These are phyloP conservation scores for Orbilia ellipsospora DNA, from an alignment of 2,329 filamentous ascomycete genomes.

Conservation along the genomic window DNA sequence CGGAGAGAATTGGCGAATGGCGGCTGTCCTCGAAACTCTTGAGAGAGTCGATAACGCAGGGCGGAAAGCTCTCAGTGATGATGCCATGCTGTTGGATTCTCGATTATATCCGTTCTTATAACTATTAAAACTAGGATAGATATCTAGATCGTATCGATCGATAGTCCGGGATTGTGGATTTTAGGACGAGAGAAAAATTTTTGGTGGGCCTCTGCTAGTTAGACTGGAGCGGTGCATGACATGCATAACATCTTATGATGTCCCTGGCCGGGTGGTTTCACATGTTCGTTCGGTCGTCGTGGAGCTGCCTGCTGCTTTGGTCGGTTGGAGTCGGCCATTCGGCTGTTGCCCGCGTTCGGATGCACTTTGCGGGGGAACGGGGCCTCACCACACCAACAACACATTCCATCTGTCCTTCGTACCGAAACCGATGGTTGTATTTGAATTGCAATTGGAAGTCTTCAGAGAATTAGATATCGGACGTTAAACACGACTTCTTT, in stretches of 20 bases:
- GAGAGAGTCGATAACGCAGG: constrained; percentile 48
- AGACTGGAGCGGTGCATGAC: too few species aligned
- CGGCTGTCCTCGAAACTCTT: constrained; percentile 41
- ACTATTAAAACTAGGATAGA: too few species aligned
- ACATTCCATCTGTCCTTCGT: background rate
- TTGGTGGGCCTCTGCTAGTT: too few species aligned
- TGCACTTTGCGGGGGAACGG: constrained; percentile 28
- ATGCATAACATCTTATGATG: constrained; percentile 15
- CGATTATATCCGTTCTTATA: background rate
- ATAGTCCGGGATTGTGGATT: background rate
- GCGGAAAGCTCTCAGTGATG: constrained; percentile 47
- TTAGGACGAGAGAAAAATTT: constrained; percentile 16
- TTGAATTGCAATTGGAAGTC: too few species aligned
- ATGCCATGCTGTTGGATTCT: constrained; percentile 18
- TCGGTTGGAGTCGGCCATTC: constrained; percentile 47
- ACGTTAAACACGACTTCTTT: too few species aligned
- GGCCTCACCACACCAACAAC: constrained; percentile 1
- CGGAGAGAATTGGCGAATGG: constrained; percentile 43
- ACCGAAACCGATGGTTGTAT: constrained; percentile 1
- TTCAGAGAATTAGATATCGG: too few species aligned
- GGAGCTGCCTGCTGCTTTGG: constrained; percentile 21
- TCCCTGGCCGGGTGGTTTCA: constrained; percentile 34
- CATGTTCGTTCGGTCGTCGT: constrained; percentile 27
- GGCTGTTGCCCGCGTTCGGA: constrained; percentile 33
- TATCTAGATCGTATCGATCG: background rate